These are phyloP conservation scores for Phytophthora pistaciae DNA, from an alignment of 352 stramenopile genomes.

Conservation along the genomic window DNA sequence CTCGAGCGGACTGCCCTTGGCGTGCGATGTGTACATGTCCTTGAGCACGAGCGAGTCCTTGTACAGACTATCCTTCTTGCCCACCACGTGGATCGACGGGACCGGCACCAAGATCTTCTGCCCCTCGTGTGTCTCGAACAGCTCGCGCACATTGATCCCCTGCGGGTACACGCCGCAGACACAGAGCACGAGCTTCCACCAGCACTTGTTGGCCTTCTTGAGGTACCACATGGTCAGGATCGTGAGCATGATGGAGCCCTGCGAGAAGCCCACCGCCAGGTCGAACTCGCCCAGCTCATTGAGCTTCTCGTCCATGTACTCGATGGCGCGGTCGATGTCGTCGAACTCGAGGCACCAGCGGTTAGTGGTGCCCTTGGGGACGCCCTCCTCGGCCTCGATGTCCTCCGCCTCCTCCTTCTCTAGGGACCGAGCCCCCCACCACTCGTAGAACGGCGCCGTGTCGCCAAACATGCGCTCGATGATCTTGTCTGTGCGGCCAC, in stretches of 20 bases:
- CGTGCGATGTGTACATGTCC: slow-evolving; percentile 53
- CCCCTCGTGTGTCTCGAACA: slow-evolving; percentile 56
- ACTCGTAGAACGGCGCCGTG: slow-evolving; percentile 82
- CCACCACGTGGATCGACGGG: slow-evolving; percentile 68
- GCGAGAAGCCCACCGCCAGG: slow-evolving; percentile 81
- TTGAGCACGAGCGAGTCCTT: slow-evolving; percentile 48
- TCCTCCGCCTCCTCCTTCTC: slow-evolving; percentile 54
- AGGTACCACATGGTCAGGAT: slow-evolving; percentile 70
- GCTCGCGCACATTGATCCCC: slow-evolving; percentile 46
- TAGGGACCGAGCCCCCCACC: slow-evolving; percentile 57
- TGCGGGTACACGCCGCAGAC: slow-evolving; percentile 50
- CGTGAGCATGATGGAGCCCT: slow-evolving; percentile 76
- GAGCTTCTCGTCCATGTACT: slow-evolving; percentile 70
- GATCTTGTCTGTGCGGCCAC: slow-evolving; percentile 61
- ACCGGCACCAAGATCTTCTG: slow-evolving; percentile 51
- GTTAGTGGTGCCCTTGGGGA: slow-evolving; percentile 29
- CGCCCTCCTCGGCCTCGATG: slow-evolving; percentile 38
- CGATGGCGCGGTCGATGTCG: slow-evolving; percentile 48
- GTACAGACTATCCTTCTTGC: slow-evolving; percentile 60
- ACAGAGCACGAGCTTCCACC: slow-evolving; percentile 67
- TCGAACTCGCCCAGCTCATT: slow-evolving; percentile 74
- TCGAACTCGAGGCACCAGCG: slow-evolving; percentile 48
- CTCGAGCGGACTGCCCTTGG: slow-evolving; percentile 40
- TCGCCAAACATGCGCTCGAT: slow-evolving; percentile 66
- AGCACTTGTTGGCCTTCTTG: slow-evolving; percentile 44